Evolutionary conservation across 371 early-diverging fungal genomes (phyloP), one percentile per base, ranked within the genome.

Genomic region (Gilbertella persicaria): DNA sequence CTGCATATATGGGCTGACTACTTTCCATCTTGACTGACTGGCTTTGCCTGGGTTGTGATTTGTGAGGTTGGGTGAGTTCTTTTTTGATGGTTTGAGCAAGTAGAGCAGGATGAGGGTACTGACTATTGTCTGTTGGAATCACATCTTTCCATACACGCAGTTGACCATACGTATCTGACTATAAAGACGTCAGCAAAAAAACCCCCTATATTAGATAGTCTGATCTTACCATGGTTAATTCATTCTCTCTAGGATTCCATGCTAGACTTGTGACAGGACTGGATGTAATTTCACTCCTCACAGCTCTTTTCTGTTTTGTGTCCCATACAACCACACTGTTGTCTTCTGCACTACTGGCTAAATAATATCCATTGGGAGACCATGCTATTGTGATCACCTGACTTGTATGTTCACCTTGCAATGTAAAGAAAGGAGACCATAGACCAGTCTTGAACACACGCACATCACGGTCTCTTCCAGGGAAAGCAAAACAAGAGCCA

Each of bases 341-440:
- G 41, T 79, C 74, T 6, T 39, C 45, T n/a, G 68, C 60, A 24
- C 61, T 59, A 5, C 80, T 62, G 0, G 76, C 80, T 7, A 89
- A 38, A 40, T 80, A 82, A 4, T 63, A 42, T 1, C 90, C 87
- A 36, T 83, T 83, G 7, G 82, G 75, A 6, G 86, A 86, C 85
- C 83, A 89, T 14, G 73, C 61, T 10, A 86, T 23, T 0, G 69
- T 60, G n/a, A 53, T 61, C 1, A 81, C 61, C 20, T 48, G 47
- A 62, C 71, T 59, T 20, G 73, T 60, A 57, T 80, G 73, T 1
- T 46, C 67, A 33, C 60, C 64, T 6, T 55, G 64, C 1, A 86
- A 46, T 0, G 56, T 52, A 43, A 63, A 66, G 14, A 48, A 29
- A 4, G 60, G 44, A 13, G 58, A 65, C 86, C 84, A 88, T 2